These are phyloP conservation scores for Aplosporella prunicola DNA, from an alignment of 2,329 filamentous ascomycete species.

Conservation along the genomic window DNA sequence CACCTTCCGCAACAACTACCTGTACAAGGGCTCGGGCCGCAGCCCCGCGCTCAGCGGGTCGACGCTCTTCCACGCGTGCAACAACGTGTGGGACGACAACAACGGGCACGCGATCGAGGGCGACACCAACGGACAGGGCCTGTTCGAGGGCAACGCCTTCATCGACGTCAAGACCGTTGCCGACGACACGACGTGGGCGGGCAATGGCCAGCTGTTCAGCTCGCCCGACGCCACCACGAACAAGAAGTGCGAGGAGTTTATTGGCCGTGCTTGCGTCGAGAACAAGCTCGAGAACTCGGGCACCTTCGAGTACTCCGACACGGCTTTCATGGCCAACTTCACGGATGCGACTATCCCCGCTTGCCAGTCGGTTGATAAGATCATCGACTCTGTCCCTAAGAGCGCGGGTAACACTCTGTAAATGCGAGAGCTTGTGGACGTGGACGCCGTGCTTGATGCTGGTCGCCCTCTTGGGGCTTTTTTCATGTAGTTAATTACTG, in stretches of 20 bases:
- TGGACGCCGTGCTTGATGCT: no score
- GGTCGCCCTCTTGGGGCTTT: no score
- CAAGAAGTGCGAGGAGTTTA: conserved; percentile 9
- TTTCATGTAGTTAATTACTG: no score
- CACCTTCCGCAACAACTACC: conserved; percentile 18
- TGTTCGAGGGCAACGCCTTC: conserved; percentile 19
- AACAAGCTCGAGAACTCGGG: conserved; percentile 12
- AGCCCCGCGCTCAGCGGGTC: conserved; percentile 16
- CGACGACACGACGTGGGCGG: conserved; percentile 6
- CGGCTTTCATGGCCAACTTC: conserved; percentile 12
- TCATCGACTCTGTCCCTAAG: neutral
- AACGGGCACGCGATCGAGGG: conserved; percentile 15
- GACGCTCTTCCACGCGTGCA: conserved; percentile 16
- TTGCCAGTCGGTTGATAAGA: neutral
- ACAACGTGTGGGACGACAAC: conserved; percentile 16
- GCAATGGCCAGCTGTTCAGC: conserved; percentile 10
- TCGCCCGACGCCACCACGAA: conserved; percentile 9
- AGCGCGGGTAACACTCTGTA: conserved; percentile 1
- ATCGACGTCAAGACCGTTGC: conserved; percentile 10
- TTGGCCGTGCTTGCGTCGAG: conserved; percentile 12
- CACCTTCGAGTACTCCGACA: conserved; percentile 9
- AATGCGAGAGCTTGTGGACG: no score
- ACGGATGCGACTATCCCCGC: conserved; percentile 10
- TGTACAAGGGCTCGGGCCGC: conserved; percentile 19
- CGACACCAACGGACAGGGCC: conserved; percentile 10